Base-by-base conservation (phyloP, 2,329 filamentous ascomycete genomes). In the Neofusicoccum sp. region DNA sequence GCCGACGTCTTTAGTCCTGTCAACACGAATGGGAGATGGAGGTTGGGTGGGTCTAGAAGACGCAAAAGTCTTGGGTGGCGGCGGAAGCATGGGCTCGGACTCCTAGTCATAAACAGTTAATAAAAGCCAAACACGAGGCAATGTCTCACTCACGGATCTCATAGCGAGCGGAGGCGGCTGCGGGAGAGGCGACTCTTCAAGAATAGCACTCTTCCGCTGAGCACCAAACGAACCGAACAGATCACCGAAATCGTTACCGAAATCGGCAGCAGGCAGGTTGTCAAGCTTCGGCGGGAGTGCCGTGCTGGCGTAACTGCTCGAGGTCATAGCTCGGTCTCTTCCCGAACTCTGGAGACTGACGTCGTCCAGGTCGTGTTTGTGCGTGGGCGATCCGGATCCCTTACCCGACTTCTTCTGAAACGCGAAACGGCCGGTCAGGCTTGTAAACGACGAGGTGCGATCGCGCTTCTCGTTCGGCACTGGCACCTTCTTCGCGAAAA, bases 211-310 rank as follows among this genome's bases (percentile, higher is more conserved):
- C 68, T 33, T 71, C 68, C 62, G 70, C 69, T 76, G 79, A 11
- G 29, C 28, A 58, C 76, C 79, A 60, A 82, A 70, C 63, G 74
- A 73, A 44, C 80, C 79, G 68, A 83, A 83, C 75, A 83, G 80
- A 65, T 76, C 79, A 6, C 76, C 77, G 65, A 83, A 82, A 11
- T 72, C 76, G 45, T 82, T 68, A 37, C 74, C 72, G 29, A 82
- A 70, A 54, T 79, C 74, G 1, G 76, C 73, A 12, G 44, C 16
- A 11, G 62, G 48, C 11, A 64, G 16, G 31, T 48, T 58, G 54
- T 82, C 79, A 31, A 83, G 67, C 65, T 77, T 79, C 6, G 81
- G 81, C 7, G 81, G 80, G 73, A 16, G 61, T 33, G 61, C 61
- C 36, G 61, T 63, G 44, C 82, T 85, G 12, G 77, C 76, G 67